These are phyloP conservation scores for Phanerochaete sordida DNA, from an alignment of 768 basidiomycete genomes.

Conservation along the genomic window DNA sequence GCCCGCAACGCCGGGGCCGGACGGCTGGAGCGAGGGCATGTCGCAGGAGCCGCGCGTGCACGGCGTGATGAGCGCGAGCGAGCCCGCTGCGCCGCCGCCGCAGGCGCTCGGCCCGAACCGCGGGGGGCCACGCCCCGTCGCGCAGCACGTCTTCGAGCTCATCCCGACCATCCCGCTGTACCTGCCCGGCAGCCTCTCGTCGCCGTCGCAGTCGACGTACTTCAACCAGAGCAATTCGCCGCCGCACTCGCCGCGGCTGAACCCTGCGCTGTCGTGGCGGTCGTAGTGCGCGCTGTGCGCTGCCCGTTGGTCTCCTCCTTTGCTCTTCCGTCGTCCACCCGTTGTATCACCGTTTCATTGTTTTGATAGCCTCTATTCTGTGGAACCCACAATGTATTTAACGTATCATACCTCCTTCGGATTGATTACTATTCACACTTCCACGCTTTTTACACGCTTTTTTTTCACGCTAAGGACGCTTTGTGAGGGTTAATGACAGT, in stretches of 20 bases:
- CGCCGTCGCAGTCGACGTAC: slow-evolving; percentile 34
- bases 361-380: neutral
- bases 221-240: slow-evolving; percentile 33
- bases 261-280: slow-evolving; percentile 26
- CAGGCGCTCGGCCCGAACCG: slow-evolving; percentile 26
- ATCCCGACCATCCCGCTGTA: slow-evolving; percentile 74
- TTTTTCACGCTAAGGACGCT: no score
- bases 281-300: neutral
- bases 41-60: slow-evolving; percentile 82
- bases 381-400: neutral
- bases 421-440: neutral
- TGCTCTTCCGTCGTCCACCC: neutral
- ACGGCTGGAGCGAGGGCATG: slow-evolving; percentile 47
- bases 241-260: slow-evolving; percentile 33
- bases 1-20: slow-evolving; percentile 37
- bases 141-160: slow-evolving; percentile 76
- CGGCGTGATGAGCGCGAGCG: slow-evolving; percentile 71
- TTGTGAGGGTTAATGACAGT: no score
- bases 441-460: no score
- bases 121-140: slow-evolving; percentile 42
- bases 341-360: neutral
- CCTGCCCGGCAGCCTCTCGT: slow-evolving; percentile 45
- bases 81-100: slow-evolving; percentile 27
- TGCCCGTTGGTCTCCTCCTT: neutral
- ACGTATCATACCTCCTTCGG: neutral